phyloP scores from a whole-genome alignment of 225 moss, liverwort and hornwort species.

The Antitrichia curtipendula region DNA sequence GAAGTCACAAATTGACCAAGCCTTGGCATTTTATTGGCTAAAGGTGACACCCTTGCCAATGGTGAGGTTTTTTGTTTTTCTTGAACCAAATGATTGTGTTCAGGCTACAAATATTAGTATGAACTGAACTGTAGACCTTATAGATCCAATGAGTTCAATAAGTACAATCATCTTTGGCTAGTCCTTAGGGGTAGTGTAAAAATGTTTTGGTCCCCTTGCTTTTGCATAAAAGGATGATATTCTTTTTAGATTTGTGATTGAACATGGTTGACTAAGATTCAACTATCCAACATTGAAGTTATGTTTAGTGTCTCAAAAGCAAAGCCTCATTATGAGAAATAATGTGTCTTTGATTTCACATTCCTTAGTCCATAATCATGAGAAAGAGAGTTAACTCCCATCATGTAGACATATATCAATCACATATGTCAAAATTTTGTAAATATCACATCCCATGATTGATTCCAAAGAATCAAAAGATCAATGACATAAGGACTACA shows the following conservation, averaged over 20 bases:
- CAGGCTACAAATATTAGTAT: background rate
- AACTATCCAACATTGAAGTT: background rate
- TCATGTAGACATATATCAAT: background rate
- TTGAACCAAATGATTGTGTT: background rate
- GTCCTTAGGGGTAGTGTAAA: fast-evolving
- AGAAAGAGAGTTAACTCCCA: background rate
- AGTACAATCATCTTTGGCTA: background rate
- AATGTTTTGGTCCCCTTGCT: background rate
- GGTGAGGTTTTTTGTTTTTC: fast-evolving
- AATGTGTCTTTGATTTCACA: background rate
- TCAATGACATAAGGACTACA: background rate
- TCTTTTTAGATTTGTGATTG: background rate
- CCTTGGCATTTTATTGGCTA: background rate
- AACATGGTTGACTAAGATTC: background rate
- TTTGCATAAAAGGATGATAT: background rate
- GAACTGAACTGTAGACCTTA: background rate
- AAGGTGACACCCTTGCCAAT: background rate
- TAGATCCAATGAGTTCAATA: fast-evolving
- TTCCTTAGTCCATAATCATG: background rate
- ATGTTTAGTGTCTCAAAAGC: background rate
- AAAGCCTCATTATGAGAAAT: background rate
- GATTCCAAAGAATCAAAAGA: background rate
- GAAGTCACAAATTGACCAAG: background rate
- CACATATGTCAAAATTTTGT: background rate
- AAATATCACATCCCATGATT: background rate